Conservation (phyloP, 805 yeast species). For the Middelhovenomyces tepae region DNA sequence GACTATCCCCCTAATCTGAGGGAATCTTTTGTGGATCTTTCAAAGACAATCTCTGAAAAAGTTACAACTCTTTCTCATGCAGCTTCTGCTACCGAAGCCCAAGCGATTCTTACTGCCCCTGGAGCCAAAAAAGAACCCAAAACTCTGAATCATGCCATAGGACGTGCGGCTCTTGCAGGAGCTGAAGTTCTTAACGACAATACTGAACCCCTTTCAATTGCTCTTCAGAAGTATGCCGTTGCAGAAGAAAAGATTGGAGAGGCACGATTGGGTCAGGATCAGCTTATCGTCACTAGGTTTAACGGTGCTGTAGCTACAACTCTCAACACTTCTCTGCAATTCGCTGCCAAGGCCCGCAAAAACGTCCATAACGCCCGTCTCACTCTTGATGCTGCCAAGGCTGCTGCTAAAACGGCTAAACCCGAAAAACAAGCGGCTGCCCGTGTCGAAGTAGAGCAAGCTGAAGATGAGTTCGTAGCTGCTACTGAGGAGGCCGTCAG, state of each 20-base stretch:
- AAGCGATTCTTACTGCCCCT: conserved; percentile 52
- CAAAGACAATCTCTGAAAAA: conserved; percentile 54
- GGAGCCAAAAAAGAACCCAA: conserved; percentile 52
- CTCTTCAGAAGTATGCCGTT: conserved; percentile 57
- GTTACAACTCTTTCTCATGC: conserved; percentile 64
- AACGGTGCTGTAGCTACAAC: conserved; percentile 58
- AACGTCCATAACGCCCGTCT: conserved; percentile 71
- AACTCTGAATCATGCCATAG: conserved; percentile 73
- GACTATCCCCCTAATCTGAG: conserved; percentile 72
- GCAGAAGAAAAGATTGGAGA: conserved; percentile 71
- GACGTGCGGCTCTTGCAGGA: conserved; percentile 61
- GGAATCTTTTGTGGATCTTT: conserved; percentile 68
- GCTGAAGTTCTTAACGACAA: conserved; percentile 34
- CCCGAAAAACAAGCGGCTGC: conserved; percentile 66
- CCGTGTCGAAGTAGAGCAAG: conserved; percentile 68
- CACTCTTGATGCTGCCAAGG: conserved; percentile 71
- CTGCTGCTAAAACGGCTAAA: conserved; percentile 38
- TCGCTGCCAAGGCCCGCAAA: conserved; percentile 60
- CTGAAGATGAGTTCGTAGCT: conserved; percentile 85
- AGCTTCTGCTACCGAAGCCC: conserved; percentile 73
- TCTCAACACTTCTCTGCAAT: conserved; percentile 49
- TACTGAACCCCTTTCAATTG: conserved; percentile 47
- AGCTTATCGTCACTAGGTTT: conserved; percentile 57
- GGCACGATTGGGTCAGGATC: conserved; percentile 76
- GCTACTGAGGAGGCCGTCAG: conserved; percentile 82